Conservation (phyloP, 768 basidiomycete species). For the Hirschioporus abietinus region DNA sequence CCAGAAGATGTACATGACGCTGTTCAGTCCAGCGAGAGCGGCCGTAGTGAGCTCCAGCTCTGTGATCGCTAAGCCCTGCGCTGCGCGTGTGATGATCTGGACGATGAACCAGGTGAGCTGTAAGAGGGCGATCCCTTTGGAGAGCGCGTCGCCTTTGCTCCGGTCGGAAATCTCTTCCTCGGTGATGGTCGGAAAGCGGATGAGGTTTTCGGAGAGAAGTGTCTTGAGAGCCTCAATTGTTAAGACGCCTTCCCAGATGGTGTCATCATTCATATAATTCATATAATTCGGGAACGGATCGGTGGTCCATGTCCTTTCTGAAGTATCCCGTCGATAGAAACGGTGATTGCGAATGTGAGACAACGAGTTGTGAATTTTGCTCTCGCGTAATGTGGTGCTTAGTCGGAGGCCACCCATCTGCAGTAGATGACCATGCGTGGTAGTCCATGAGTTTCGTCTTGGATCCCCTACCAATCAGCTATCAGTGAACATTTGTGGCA, state of each 20-base stretch:
- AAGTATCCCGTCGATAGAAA: no score
- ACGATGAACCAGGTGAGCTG: neutral
- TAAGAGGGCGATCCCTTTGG: neutral
- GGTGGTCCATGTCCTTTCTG: no score
- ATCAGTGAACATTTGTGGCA: no score
- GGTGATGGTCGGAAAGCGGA: neutral
- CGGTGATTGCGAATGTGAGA: no score
- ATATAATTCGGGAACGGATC: neutral
- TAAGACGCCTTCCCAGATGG: neutral
- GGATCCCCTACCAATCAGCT: no score
- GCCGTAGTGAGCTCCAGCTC: neutral
- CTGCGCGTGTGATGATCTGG: neutral
- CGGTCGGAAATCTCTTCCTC: neutral
- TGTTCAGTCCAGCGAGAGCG: conserved; percentile 6
- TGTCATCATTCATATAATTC: neutral
- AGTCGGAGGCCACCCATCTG: conserved; percentile 2
- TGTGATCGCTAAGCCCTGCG: neutral
- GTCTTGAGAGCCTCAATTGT: neutral
- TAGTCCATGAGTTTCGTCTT: conserved; percentile 6
- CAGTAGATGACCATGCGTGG: conserved; percentile 3
- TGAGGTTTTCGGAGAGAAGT: neutral
- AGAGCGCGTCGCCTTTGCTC: neutral
- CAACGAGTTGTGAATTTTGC: neutral
- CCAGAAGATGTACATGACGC: conserved; percentile 9
- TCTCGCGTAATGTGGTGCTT: neutral